A percentile compares a stretch with the other conserved stretches of the same genome.
Conservation (phyloP, 2,329 filamentous ascomycete genomes). For the Tolypocladium capitatum region DNA sequence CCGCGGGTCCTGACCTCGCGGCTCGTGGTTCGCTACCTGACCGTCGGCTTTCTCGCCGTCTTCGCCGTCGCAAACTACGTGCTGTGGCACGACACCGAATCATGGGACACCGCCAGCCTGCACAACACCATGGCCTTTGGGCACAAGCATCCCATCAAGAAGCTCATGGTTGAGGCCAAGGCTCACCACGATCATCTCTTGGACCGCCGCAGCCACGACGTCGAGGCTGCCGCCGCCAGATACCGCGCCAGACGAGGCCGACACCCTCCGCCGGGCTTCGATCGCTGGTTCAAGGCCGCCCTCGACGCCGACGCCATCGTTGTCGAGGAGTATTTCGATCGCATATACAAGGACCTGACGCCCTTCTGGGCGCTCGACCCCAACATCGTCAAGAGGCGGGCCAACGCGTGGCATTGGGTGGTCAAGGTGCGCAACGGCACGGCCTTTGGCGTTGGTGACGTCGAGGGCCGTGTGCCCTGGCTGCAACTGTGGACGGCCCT, state of each 20-base stretch:
- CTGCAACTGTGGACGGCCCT: constrained; percentile 34
- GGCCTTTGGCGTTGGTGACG: constrained; percentile 25
- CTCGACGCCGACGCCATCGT: constrained; percentile 37
- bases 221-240: constrained; percentile 37
- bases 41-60: constrained; percentile 10
- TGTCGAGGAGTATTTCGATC: constrained; percentile 51
- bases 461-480: constrained; percentile 27
- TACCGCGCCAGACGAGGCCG: constrained; percentile 44
- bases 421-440: constrained; percentile 33
- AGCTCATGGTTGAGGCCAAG: constrained; percentile 33
- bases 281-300: constrained; percentile 45
- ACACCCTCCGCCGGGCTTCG: constrained; percentile 51
- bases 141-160: constrained; percentile 34
- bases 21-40: constrained; percentile 15
- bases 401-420: constrained; percentile 30
- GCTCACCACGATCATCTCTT: constrained; percentile 27
- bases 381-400: constrained; percentile 22
- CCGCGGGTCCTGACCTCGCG: constrained; percentile 12
- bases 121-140: constrained; percentile 10
- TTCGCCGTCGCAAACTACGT: constrained; percentile 16
- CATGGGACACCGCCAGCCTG: constrained; percentile 11
- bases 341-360: constrained; percentile 48
- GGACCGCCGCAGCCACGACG: constrained; percentile 29
- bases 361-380: constrained; percentile 46
- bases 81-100: constrained; percentile 15